These are phyloP conservation scores for Pedinophyceae sp. DNA, from an alignment of 139 green algal species.

Conservation along the genomic window DNA sequence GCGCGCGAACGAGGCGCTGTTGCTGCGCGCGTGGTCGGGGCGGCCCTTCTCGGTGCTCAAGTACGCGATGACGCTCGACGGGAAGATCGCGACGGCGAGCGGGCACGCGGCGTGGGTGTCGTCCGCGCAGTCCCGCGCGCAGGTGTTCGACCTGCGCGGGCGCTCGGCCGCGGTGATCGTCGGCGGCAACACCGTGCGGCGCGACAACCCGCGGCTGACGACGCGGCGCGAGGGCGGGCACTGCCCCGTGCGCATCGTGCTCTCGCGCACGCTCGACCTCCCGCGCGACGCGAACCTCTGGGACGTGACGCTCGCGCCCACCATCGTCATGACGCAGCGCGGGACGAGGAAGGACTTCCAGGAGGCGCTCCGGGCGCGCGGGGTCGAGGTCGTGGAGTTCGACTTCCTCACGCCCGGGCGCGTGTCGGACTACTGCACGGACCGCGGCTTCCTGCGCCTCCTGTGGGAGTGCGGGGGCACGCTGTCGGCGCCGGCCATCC, in stretches of 20 bases:
- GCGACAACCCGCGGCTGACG: conserved; percentile 90
- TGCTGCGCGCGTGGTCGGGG: conserved; percentile 61
- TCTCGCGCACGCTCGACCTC: conserved; percentile 80
- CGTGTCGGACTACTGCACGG: conserved; percentile 61
- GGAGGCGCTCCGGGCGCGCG: conserved; percentile 19
- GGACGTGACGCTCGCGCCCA: conserved; percentile 71
- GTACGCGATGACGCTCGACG: conserved; percentile 98
- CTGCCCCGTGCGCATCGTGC: conserved; percentile 73
- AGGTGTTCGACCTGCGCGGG: conserved; percentile 67
- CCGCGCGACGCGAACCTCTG: conserved; percentile 77
- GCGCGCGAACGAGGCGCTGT: conserved; percentile 59
- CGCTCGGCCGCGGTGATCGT: conserved; percentile 80
- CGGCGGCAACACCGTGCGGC: conserved; percentile 77
- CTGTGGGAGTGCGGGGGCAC: conserved; percentile 97
- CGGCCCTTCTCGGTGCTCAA: conserved; percentile 74
- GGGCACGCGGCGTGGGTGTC: conserved; percentile 93
- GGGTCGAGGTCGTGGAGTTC: conserved; percentile 97
- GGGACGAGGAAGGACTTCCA: conserved; percentile 62
- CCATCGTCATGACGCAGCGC: conserved; percentile 89
- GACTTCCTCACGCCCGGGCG: conserved; percentile 75
- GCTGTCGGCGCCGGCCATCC: conserved; percentile 83
- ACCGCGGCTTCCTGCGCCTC: conserved; percentile 74
- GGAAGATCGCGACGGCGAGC: conserved; percentile 84
- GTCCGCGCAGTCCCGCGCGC: conserved; percentile 31
- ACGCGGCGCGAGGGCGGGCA: conserved; percentile 74